Evolutionary conservation across 2,329 filamentous ascomycete genomes (phyloP).

Genomic region (Colletotrichum sp.): DNA sequence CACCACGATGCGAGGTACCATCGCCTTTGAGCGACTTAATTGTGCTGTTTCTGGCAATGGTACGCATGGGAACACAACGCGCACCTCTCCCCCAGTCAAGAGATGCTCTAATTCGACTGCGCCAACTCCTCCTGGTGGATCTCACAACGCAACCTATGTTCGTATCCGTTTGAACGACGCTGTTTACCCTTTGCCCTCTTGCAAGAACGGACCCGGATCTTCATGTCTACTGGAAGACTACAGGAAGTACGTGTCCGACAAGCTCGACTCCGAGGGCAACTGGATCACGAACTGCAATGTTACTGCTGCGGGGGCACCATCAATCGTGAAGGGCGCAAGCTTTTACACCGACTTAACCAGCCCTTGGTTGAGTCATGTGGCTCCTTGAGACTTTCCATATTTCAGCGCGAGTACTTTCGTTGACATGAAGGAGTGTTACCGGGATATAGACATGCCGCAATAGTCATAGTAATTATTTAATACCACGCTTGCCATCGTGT

Average conservation of each 20-base stretch:
- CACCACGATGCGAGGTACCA: conserved; percentile 68
- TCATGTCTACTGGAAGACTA: conserved; percentile 56
- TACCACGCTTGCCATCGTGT: not conserved
- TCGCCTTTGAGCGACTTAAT: conserved; percentile 67
- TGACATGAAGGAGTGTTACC: not conserved
- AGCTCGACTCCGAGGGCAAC: conserved; percentile 52
- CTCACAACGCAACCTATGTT: conserved; percentile 47
- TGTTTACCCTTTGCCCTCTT: conserved; percentile 63
- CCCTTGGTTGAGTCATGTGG: conserved; percentile 8
- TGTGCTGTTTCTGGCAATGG: conserved; percentile 39
- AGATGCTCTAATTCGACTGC: not conserved
- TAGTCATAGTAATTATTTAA: not conserved
- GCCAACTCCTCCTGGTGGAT: conserved; percentile 1
- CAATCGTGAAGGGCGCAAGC: conserved; percentile 48
- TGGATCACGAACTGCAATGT: conserved; percentile 55
- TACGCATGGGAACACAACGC: conserved; percentile 3
- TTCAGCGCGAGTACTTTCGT: not conserved
- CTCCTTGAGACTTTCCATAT: not conserved
- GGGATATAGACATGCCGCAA: not conserved
- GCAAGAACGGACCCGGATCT: conserved; percentile 58
- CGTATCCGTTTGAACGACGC: conserved; percentile 67
- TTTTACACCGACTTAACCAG: conserved; percentile 50
- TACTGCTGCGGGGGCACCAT: conserved; percentile 42
- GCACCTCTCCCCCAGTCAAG: not conserved
- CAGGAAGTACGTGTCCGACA: conserved; percentile 44